These are phyloP conservation scores for Saturnispora kantuleensis DNA, from an alignment of 805 yeast species.

Conservation along the genomic window DNA sequence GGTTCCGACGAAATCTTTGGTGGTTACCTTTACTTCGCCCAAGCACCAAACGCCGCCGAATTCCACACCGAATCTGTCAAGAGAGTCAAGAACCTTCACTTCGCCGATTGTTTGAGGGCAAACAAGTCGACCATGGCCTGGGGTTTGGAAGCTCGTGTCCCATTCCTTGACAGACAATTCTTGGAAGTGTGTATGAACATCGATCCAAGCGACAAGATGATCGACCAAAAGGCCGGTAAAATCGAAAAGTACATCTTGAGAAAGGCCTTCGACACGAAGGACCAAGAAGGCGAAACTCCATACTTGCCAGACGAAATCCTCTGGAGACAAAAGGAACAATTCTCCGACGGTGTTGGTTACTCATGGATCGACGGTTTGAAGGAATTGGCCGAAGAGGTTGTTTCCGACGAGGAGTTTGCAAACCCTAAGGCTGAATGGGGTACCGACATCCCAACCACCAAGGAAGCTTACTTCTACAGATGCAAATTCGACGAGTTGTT, in stretches of 20 bases:
- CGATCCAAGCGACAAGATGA: constrained; percentile 86
- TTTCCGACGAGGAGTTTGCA: constrained; percentile 84
- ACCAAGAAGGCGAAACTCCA: constrained; percentile 67
- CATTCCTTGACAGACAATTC: constrained; percentile 93
- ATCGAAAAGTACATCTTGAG: constrained; percentile 95
- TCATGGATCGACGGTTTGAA: constrained; percentile 98
- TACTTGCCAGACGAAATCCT: constrained; percentile 93
- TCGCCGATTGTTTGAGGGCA: constrained; percentile 96
- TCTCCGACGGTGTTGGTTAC: constrained; percentile 98
- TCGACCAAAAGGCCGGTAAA: constrained; percentile 55
- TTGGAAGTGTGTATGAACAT: constrained; percentile 89
- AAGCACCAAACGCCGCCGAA: constrained; percentile 87
- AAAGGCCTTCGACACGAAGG: constrained; percentile 93
- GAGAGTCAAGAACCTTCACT: constrained; percentile 95
- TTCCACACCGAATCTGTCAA: constrained; percentile 94
- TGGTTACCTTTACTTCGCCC: constrained; percentile 94
- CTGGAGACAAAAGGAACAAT: constrained; percentile 99
- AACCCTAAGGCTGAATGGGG: constrained; percentile 97
- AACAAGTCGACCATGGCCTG: constrained; percentile 99
- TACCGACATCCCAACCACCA: constrained; percentile 84
- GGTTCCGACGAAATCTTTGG: constrained; percentile 99
- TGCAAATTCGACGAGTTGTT: constrained; percentile 88
- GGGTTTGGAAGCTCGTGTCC: constrained; percentile 99
- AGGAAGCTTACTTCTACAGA: constrained; percentile 99
- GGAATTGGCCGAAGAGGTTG: constrained; percentile 82